Evolutionary conservation across 139 green algal species (phyloP).

Genomic region (Chlorella sp.): DNA sequence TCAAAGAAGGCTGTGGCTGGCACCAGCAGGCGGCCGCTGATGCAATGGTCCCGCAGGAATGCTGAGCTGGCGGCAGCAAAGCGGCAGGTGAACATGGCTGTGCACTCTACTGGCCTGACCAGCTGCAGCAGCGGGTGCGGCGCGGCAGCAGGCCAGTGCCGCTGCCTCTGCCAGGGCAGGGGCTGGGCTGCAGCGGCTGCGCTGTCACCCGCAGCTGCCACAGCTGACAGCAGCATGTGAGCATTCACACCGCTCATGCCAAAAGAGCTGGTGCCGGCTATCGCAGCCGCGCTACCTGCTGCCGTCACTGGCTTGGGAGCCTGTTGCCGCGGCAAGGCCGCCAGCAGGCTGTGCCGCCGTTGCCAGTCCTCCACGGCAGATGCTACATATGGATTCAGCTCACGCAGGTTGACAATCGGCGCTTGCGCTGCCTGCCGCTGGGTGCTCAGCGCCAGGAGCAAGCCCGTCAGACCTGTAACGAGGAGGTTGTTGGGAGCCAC

Average conservation of each 20-base stretch:
- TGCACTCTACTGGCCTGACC: not conserved
- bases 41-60: conserved; percentile 65
- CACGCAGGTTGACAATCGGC: conserved; percentile 69
- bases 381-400: conserved; percentile 74
- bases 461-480: conserved; percentile 58
- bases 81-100: conserved; percentile 12
- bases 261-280: conserved; percentile 44
- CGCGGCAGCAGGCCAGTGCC: conserved; percentile 25
- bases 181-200: not conserved
- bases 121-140: conserved; percentile 12
- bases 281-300: too few species aligned
- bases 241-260: conserved; percentile 60
- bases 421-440: conserved; percentile 5
- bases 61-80: conserved; percentile 13
- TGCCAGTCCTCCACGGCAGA: conserved; percentile 18
- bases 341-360: not conserved
- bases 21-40: conserved; percentile 52
- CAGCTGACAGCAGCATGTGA: conserved; percentile 41
- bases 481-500: not conserved
- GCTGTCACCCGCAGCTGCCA: too few species aligned
- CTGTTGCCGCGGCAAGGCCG: not conserved
- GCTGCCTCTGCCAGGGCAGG: conserved; percentile 23
- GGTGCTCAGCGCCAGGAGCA: conserved; percentile 59
- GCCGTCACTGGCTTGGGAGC: not conserved
- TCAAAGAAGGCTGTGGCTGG: conserved; percentile 70